Percentiles rank a stretch among this genome's conserved stretches.
phyloP scores from a whole-genome alignment of 202 grass and related monocot species.

The Cymbopogon flexuosus region DNA sequence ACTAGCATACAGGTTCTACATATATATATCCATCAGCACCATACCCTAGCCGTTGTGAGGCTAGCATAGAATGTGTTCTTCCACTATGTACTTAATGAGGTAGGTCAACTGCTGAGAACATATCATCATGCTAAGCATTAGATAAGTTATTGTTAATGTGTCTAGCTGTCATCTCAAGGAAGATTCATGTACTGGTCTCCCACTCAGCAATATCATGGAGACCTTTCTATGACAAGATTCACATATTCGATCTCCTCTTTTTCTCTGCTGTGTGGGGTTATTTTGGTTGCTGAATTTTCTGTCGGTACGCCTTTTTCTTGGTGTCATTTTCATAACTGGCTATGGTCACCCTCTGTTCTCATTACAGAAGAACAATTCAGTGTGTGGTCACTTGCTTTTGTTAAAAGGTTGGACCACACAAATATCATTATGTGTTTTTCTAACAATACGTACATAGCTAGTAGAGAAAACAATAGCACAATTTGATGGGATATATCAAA shows the following conservation, averaged over 20 bases:
- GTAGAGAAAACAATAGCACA: neutral
- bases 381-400: constrained; percentile 8
- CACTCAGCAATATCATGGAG: constrained; percentile 36
- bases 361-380: neutral
- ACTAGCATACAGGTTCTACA: neutral
- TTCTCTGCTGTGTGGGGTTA: constrained; percentile 1
- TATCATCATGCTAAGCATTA: constrained; percentile 20
- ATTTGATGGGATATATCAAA: neutral
- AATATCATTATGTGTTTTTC: neutral
- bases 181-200: constrained; percentile 45
- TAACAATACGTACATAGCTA: neutral
- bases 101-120: constrained; percentile 32
- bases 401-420: constrained; percentile 3
- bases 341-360: constrained; percentile 25
- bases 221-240: constrained; percentile 31
- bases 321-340: constrained; percentile 37
- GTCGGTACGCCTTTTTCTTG: constrained; percentile 25
- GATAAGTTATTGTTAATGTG: constrained; percentile 29
- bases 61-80: constrained; percentile 28
- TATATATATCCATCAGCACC: neutral
- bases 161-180: constrained; percentile 37
- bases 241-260: constrained; percentile 33
- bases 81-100: constrained; percentile 21
- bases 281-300: constrained; percentile 29
- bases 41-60: neutral